A percentile compares a stretch with the other conserved stretches of the same genome.
Conservation (phyloP, 257 asterid genomes). For the Jacaranda copaia region DNA sequence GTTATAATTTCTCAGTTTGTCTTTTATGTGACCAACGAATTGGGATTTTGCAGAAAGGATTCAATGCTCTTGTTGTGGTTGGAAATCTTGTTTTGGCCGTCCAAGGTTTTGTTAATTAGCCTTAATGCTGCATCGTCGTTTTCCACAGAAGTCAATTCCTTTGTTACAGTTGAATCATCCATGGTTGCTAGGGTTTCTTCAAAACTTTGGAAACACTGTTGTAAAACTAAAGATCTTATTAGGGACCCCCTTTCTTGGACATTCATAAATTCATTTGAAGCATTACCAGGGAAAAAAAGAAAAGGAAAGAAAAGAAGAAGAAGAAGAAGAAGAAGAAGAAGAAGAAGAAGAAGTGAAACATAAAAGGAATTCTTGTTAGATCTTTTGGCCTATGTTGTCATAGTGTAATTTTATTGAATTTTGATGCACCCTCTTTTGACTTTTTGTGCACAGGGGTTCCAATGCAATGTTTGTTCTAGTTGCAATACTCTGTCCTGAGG, state of each 20-base stretch:
- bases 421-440: slow-evolving; percentile 26
- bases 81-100: neutral
- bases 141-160: too few species aligned
- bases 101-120: neutral
- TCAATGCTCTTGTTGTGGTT: neutral
- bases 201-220: neutral
- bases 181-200: slow-evolving; percentile 27
- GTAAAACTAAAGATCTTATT: neutral
- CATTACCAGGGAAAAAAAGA: neutral
- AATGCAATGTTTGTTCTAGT: slow-evolving; percentile 10
- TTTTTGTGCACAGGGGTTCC: slow-evolving; percentile 6
- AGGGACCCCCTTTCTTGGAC: neutral
- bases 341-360: neutral
- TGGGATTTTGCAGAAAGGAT: slow-evolving; percentile 22
- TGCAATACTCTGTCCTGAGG: slow-evolving; percentile 17
- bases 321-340: neutral
- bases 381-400: neutral
- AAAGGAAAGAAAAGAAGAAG: neutral
- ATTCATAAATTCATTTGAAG: neutral
- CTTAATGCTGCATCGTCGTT: neutral
- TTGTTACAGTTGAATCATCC: too few species aligned
- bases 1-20: neutral
- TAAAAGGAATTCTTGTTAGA: neutral
- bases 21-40: neutral
- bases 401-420: neutral